phyloP scores from a whole-genome alignment of 352 stramenopile genomes.

The Globisporangium yorkense region DNA sequence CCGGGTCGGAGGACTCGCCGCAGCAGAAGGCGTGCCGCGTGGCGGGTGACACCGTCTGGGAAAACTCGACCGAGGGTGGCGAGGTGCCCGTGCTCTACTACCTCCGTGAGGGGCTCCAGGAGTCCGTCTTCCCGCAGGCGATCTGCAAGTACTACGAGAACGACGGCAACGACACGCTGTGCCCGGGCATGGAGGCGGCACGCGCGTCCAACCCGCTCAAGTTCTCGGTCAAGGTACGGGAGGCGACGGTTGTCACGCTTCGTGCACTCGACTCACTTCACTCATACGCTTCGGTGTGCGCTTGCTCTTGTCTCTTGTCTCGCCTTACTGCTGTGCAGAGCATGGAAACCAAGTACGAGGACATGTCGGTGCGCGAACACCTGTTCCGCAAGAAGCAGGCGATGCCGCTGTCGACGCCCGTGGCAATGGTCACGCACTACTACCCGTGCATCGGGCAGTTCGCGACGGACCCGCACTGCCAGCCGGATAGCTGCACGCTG shows the following conservation, averaged over 20 bases:
- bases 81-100: constrained; percentile 77
- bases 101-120: constrained; percentile 62
- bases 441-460: constrained; percentile 72
- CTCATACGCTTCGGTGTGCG: too few species aligned
- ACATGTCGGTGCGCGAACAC: constrained; percentile 71
- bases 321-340: constrained; percentile 16
- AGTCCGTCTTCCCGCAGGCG: constrained; percentile 60
- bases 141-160: constrained; percentile 71
- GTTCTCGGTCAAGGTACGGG: constrained; percentile 52
- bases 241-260: neutral
- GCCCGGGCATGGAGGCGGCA: constrained; percentile 49
- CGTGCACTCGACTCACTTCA: neutral
- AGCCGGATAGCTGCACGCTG: constrained; percentile 54
- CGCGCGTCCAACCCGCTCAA: constrained; percentile 59
- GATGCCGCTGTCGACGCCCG: constrained; percentile 70
- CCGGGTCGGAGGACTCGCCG: constrained; percentile 44
- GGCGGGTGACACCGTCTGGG: constrained; percentile 66
- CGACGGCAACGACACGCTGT: constrained; percentile 55
- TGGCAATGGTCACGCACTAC: constrained; percentile 75
- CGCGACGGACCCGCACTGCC: constrained; percentile 49
- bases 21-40: constrained; percentile 71
- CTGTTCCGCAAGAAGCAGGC: constrained; percentile 69
- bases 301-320: neutral
- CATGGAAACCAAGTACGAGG: constrained; percentile 78
- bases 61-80: constrained; percentile 73